Conservation (phyloP, 768 basidiomycete species). For the Suillus weaverae region DNA sequence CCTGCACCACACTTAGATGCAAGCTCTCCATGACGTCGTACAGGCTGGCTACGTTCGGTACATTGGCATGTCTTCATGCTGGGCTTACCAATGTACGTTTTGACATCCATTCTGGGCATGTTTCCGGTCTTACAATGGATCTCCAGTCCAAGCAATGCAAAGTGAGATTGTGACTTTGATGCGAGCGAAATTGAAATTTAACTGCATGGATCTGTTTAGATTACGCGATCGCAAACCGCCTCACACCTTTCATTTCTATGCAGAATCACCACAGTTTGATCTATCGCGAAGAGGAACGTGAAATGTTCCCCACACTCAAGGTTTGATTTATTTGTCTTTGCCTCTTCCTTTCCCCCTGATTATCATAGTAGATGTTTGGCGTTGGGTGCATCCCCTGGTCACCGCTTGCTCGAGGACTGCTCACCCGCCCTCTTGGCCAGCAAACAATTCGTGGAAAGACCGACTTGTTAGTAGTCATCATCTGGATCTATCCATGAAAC, state of each 20-base stretch:
- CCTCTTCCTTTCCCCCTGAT: background rate
- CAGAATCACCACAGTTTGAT: conserved; percentile 64
- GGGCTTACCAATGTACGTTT: conserved; percentile 52
- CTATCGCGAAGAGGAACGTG: conserved; percentile 66
- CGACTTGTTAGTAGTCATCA: conserved; percentile 28
- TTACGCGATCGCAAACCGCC: conserved; percentile 58
- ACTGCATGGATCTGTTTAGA: conserved; percentile 33
- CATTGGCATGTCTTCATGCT: conserved; percentile 58
- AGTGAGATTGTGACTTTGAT: conserved; percentile 34
- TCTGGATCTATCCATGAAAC: background rate
- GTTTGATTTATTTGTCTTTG: conserved; percentile 22
- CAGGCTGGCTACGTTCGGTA: conserved; percentile 62
- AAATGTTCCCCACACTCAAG: conserved; percentile 62
- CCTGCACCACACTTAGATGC: conserved; percentile 43
- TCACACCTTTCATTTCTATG: conserved; percentile 67
- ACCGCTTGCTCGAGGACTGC: conserved; percentile 52
- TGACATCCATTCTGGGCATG: background rate
- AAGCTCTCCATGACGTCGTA: conserved; percentile 69
- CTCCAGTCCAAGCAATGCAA: conserved; percentile 55
- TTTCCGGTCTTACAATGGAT: background rate
- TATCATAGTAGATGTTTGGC: conserved; percentile 42
- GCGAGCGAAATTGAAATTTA: background rate
- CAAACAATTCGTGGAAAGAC: conserved; percentile 41
- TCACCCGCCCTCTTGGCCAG: conserved; percentile 41
- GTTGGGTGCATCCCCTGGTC: conserved; percentile 63